Evolutionary conservation across 805 yeast species (phyloP).

Genomic region (Saccharomyces jurei): DNA sequence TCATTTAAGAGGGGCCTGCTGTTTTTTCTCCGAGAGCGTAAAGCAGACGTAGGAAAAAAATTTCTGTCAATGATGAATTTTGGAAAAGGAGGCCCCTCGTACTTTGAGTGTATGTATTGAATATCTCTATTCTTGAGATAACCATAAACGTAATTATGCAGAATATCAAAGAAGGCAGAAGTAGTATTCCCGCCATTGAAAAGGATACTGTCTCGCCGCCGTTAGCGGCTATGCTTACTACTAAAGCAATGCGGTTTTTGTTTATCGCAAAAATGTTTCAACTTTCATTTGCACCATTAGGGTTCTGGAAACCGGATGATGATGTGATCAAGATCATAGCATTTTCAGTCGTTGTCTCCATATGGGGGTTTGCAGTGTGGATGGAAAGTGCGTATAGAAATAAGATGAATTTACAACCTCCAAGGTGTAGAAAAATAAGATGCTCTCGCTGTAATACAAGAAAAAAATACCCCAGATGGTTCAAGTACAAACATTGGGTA

Average conservation of each 20-base stretch:
- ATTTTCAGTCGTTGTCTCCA: background rate
- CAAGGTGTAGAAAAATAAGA: background rate
- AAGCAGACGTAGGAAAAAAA: background rate
- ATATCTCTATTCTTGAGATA: background rate
- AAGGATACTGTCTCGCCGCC: background rate
- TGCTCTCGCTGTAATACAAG: background rate
- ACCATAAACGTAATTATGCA: background rate
- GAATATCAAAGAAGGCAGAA: background rate
- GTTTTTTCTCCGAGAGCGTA: no score
- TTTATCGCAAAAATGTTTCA: background rate
- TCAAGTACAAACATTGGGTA: background rate
- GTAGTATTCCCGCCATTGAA: background rate
- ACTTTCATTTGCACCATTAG: background rate
- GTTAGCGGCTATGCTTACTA: background rate
- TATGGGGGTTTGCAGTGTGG: background rate
- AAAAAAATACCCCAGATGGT: background rate
- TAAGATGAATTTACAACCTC: background rate
- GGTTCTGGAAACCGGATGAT: background rate
- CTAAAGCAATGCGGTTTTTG: background rate
- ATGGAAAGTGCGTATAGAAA: background rate
- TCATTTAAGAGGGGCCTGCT: no score
- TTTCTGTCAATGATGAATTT: background rate
- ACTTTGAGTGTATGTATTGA: background rate
- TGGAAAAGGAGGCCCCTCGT: background rate
- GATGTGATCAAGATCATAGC: background rate